phyloP scores from a whole-genome alignment of 352 stramenopile genomes.

The Globisporangium yorkense region DNA sequence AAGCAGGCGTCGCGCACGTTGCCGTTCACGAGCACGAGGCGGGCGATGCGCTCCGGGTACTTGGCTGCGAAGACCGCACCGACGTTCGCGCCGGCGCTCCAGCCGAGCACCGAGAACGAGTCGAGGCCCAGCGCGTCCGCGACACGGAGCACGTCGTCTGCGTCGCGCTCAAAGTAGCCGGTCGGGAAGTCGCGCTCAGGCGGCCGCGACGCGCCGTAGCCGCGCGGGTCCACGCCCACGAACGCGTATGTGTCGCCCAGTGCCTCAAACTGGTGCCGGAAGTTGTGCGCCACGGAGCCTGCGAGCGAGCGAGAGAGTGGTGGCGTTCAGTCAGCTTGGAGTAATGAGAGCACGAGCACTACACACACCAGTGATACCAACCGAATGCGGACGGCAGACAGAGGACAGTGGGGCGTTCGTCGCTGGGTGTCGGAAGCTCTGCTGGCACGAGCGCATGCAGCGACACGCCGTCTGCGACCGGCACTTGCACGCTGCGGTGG shows the following conservation, averaged over 20 bases:
- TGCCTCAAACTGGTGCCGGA: conserved; percentile 47
- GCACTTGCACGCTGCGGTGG: conserved; percentile 29
- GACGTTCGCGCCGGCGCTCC: conserved; percentile 72
- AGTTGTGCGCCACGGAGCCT: conserved; percentile 54
- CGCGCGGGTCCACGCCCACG: conserved; percentile 59
- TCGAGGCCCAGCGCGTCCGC: conserved; percentile 58
- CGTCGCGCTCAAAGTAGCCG: conserved; percentile 64
- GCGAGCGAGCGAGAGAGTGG: not conserved
- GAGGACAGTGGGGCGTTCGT: conserved; percentile 31
- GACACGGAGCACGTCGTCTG: conserved; percentile 54
- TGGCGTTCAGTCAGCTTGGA: too few relatives aligned
- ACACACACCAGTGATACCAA: not conserved
- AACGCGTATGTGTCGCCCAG: conserved; percentile 50
- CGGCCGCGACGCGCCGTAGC: conserved; percentile 41
- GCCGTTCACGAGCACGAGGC: conserved; percentile 72
- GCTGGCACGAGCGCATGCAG: conserved; percentile 45
- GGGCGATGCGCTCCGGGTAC: conserved; percentile 57
- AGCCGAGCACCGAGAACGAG: conserved; percentile 69
- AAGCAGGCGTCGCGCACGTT: conserved; percentile 37
- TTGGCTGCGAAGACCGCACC: conserved; percentile 61
- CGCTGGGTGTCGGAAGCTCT: not conserved
- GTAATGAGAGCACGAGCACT: not conserved
- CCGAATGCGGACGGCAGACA: conserved; percentile 68
- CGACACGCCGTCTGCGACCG: conserved; percentile 24
- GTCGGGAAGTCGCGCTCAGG: conserved; percentile 39